These are phyloP conservation scores for Striga asiatica DNA, from an alignment of 257 asterid genomes.

Conservation along the genomic window DNA sequence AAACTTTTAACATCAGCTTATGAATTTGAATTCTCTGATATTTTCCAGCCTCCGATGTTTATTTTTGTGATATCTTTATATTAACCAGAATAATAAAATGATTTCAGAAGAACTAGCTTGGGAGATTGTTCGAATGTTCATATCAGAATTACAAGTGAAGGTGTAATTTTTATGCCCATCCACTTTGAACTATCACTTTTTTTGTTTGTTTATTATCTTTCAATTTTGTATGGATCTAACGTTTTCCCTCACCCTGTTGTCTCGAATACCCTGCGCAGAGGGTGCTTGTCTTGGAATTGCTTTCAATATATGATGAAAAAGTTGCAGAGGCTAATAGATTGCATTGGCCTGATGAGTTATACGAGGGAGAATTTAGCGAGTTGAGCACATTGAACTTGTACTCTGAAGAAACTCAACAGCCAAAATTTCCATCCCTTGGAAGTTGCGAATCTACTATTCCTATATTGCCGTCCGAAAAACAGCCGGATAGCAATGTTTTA, in stretches of 20 bases:
- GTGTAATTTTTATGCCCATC: conserved; percentile 27
- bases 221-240: not conserved
- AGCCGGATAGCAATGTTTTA: conserved; percentile 38
- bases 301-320: conserved; percentile 32
- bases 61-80: not conserved
- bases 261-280: conserved; percentile 37
- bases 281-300: conserved; percentile 63
- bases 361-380: conserved; percentile 56
- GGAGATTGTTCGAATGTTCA: conserved; percentile 61
- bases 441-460: conserved; percentile 22
- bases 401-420: conserved; percentile 31
- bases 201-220: not conserved
- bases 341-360: conserved; percentile 60
- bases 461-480: conserved; percentile 17
- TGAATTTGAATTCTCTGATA: not conserved
- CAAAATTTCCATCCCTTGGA: conserved; percentile 27
- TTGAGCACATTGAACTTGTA: conserved; percentile 31
- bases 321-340: conserved; percentile 21
- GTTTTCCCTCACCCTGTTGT: conserved; percentile 5
- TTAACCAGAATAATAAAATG: conserved; percentile 7
- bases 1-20: not conserved
- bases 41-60: not conserved
- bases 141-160: conserved; percentile 55
- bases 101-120: conserved; percentile 56
- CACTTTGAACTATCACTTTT: conserved; percentile 8